Evolutionary conservation across 2,329 filamentous ascomycete species (phyloP), one percentile per base, ranked within the genome.

Genomic region (Gyromitra esculenta): DNA sequence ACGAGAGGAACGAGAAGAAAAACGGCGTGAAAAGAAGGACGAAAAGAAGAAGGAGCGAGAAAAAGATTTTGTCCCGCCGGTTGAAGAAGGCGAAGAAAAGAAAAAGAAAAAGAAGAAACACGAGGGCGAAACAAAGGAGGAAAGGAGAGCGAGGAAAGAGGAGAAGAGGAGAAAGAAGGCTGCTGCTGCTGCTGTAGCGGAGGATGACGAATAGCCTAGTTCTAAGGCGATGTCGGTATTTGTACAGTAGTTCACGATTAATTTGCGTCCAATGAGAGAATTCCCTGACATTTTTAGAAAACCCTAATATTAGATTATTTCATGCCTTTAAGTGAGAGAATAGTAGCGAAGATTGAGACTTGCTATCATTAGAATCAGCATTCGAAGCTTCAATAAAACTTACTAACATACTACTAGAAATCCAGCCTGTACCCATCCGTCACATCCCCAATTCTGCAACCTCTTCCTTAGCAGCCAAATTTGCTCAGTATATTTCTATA

Each of bases 21-120:
- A 91, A 84, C 94, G 97, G 85, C 91, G 90, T 84, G 87, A 90
- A 84, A 95, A 94, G 86, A 95, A 94, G 87, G 91, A 91, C 79
- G 93, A 96, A 84, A 96, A 93, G 88, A 88, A 91, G 85, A 91
- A 91, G 84, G 92, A 96, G 85, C 88, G 94, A 76, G 91, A 93
- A 83, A 90, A 91, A 83, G 93, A 96, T 71, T 98, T 94, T 83
- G 88, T 96, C 73, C 91, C 95, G 6, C 96, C 96, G 4, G 90
- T 92, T 82, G 96, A 98, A 84, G 87, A 88, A 35, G 86, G 85
- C 25, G 87, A 86, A 66, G 83, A 83, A 72, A 84, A 85, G 79
- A 86, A 87, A 80, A 87, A 87, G 82, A 77, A 78, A 84, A 85
- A 78, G 85, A 86, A 81, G 85, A 85, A 82, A 83, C 83, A 80